A percentile compares a stretch with the other conserved stretches of the same genome.
phyloP scores from a whole-genome alignment of 2,329 filamentous ascomycete species.

The Trichoderma afroharzianum region DNA sequence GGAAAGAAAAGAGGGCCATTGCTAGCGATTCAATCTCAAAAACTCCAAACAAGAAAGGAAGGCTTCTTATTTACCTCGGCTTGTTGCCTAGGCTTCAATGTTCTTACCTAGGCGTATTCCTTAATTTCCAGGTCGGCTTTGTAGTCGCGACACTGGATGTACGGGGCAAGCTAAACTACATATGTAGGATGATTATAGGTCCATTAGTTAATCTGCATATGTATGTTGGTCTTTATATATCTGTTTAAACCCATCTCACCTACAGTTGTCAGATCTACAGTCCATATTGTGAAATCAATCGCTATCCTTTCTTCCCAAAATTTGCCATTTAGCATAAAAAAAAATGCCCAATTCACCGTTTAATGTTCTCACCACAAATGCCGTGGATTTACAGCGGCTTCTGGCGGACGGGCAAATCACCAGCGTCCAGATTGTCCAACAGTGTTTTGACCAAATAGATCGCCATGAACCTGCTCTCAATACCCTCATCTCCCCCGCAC shows the following conservation, averaged over 20 bases:
- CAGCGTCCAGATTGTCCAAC: slow-evolving; percentile 7
- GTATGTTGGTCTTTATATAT: neutral
- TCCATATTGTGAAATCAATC: neutral
- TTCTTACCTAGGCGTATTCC: neutral
- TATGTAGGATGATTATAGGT: neutral
- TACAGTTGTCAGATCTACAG: neutral
- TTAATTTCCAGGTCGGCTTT: neutral
- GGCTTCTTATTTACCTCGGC: no score
- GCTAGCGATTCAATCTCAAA: no score
- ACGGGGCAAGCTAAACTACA: no score
- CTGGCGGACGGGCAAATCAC: neutral
- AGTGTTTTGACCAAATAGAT: slow-evolving; percentile 19
- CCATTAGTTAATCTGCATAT: neutral
- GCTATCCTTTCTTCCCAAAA: neutral
- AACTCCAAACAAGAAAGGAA: no score
- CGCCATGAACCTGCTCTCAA: slow-evolving; percentile 18
- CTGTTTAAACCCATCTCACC: neutral
- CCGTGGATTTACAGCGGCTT: slow-evolving; percentile 14
- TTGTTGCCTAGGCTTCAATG: neutral
- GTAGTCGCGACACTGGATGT: neutral
- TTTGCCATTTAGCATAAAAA: fast-evolving
- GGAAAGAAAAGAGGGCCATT: neutral
- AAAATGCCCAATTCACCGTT: neutral
- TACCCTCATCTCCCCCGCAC: slow-evolving; percentile 20
- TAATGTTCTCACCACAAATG: neutral